A percentile compares a stretch with the other conserved stretches of the same genome.
phyloP scores from a whole-genome alignment of 768 basidiomycete genomes.

The Mycena metata region DNA sequence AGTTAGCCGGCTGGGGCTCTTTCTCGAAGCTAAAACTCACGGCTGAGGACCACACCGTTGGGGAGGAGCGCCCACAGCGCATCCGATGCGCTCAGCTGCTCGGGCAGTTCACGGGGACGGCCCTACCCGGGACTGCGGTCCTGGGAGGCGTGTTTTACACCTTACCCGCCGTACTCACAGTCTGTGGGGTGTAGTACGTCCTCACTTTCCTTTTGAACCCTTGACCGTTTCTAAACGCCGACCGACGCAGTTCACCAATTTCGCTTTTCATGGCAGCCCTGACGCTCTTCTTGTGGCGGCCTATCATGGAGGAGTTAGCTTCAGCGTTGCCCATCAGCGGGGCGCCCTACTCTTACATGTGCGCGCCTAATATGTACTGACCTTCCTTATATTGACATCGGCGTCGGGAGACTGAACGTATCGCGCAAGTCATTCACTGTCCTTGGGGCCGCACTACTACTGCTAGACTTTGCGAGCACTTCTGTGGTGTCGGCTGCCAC shows the following conservation, averaged over 20 bases:
- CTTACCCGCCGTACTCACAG: slow-evolving; percentile 72
- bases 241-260: slow-evolving; percentile 68
- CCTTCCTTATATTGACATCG: background rate
- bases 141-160: slow-evolving; percentile 80
- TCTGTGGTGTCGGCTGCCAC: slow-evolving; percentile 82
- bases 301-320: slow-evolving; percentile 80
- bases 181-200: slow-evolving; percentile 74
- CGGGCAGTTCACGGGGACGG: slow-evolving; percentile 75
- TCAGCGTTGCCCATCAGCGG: slow-evolving; percentile 78
- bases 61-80: slow-evolving; percentile 45
- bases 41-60: slow-evolving; percentile 56
- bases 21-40: slow-evolving; percentile 61
- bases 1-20: slow-evolving; percentile 82
- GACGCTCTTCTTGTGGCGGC: slow-evolving; percentile 78
- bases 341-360: slow-evolving; percentile 81
- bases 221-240: slow-evolving; percentile 2
- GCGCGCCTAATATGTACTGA: slow-evolving; percentile 37
- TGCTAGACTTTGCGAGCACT: slow-evolving; percentile 81
- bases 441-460: slow-evolving; percentile 72
- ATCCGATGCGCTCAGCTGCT: slow-evolving; percentile 57
- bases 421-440: slow-evolving; percentile 74
- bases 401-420: slow-evolving; percentile 63
- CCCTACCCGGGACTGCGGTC: slow-evolving; percentile 76
- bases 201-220: background rate
- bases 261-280: slow-evolving; percentile 74